phyloP scores from a whole-genome alignment of 2,329 filamentous ascomycete genomes.

The Calonectria pauciramosa region DNA sequence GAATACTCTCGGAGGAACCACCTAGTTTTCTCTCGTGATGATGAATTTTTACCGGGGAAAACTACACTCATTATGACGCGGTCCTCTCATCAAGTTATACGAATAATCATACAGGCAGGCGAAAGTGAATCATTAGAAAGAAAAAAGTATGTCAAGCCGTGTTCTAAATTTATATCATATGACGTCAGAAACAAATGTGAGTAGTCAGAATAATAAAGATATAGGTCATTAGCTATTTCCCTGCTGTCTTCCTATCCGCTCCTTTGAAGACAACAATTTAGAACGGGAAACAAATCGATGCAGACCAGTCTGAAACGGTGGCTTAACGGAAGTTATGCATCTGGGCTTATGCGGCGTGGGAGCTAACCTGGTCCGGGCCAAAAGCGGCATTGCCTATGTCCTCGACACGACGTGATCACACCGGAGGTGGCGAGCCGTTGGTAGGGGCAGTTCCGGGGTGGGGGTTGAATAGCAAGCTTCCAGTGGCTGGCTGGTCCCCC shows the following conservation, averaged over 20 bases:
- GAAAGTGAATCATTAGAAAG: not conserved
- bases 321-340: slow-evolving; percentile 10
- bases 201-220: not conserved
- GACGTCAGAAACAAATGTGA: not conserved
- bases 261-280: too few species aligned
- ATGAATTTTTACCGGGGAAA: not conserved
- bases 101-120: not conserved
- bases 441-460: slow-evolving; percentile 5
- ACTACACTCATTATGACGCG: not conserved
- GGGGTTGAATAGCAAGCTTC: slow-evolving; percentile 11
- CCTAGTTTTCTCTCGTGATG: not conserved
- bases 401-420: slow-evolving; percentile 11
- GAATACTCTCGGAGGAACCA: too few species aligned
- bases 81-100: not conserved
- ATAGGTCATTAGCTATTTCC: not conserved
- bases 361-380: not conserved
- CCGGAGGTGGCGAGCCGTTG: slow-evolving; percentile 15
- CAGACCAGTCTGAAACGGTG: slow-evolving; percentile 8
- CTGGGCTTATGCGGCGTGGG: not conserved
- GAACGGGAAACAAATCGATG: not conserved
- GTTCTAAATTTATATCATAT: slow-evolving; percentile 9
- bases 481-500: slow-evolving; percentile 21
- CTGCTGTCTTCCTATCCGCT: not conserved
- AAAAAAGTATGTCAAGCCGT: not conserved
- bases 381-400: slow-evolving; percentile 20